Conservation (phyloP, 1,284 basidiomycete species). For the Ganoderma sinense region DNA sequence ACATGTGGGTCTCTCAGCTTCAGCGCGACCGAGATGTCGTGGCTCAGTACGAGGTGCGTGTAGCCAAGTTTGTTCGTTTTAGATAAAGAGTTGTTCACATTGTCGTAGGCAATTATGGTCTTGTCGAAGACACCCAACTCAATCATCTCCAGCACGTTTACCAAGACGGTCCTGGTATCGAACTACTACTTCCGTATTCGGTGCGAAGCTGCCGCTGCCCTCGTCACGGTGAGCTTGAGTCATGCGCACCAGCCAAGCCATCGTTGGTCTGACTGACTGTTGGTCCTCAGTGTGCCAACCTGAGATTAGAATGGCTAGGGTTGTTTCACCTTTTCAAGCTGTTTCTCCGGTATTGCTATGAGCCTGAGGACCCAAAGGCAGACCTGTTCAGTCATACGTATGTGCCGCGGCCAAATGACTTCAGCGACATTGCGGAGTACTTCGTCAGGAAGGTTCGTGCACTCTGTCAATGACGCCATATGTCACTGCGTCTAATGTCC, state of each 20-base stretch:
- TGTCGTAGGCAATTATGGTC: conserved; percentile 80
- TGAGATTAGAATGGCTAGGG: conserved; percentile 85
- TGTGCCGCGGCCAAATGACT: conserved; percentile 94
- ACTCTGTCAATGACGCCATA: neutral
- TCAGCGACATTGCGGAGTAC: conserved; percentile 91
- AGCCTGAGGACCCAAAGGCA: conserved; percentile 78
- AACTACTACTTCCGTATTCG: conserved; percentile 99
- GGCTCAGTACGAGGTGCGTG: conserved; percentile 90
- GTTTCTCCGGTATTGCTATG: conserved; percentile 93
- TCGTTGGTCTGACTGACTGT: conserved; percentile 5
- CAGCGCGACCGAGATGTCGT: conserved; percentile 98
- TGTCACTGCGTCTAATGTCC: conserved; percentile 9
- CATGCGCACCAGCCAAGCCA: neutral
- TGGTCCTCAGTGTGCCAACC: conserved; percentile 77
- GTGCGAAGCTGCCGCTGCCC: conserved; percentile 90
- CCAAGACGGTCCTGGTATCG: conserved; percentile 92
- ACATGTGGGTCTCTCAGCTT: conserved; percentile 98
- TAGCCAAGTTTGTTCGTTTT: neutral
- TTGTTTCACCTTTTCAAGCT: conserved; percentile 97
- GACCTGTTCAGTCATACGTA: conserved; percentile 87
- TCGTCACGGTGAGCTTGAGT: conserved; percentile 76
- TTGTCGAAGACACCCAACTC: conserved; percentile 85
- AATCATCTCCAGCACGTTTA: conserved; percentile 92
- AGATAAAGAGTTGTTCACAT: neutral
- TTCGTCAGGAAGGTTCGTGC: conserved; percentile 87